A percentile compares a stretch with the other conserved stretches of the same genome.
Conservation (phyloP, 306 rosid genomes). For the Trifolium repens region DNA sequence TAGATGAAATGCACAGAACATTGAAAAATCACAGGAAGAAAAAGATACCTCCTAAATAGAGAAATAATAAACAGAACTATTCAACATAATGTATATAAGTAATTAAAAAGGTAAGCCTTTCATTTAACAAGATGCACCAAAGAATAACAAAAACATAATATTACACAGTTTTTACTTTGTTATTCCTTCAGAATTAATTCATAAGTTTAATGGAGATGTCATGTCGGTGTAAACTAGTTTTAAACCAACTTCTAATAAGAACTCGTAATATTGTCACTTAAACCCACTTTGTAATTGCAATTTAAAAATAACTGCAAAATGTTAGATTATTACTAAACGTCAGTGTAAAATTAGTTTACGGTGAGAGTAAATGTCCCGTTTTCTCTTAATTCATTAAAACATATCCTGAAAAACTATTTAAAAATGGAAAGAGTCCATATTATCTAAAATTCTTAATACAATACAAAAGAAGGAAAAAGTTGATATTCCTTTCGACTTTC, state of each 20-base stretch:
- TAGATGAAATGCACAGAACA: not conserved
- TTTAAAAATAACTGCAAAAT: not conserved
- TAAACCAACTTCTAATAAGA: not conserved
- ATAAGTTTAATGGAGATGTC: not conserved
- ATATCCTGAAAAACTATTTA: not conserved
- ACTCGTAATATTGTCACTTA: not conserved
- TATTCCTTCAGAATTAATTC: not conserved
- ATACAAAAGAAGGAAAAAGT: conserved; percentile 22
- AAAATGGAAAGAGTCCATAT: not conserved
- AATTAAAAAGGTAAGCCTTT: conserved; percentile 3
- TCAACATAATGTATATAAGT: not conserved
- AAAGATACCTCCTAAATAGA: conserved; percentile 7
- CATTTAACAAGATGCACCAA: conserved; percentile 24
- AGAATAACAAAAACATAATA: conserved; percentile 16
- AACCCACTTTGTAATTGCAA: not conserved
- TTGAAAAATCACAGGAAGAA: conserved; percentile 19
- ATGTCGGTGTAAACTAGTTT: not conserved
- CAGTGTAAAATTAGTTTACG: not conserved
- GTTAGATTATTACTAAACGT: not conserved
- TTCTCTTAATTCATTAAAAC: not conserved
- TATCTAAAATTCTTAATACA: conserved; percentile 20
- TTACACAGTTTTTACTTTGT: not conserved
- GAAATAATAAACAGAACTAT: not conserved
- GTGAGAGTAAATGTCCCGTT: not conserved
- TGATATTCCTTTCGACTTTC: not conserved